phyloP scores from a whole-genome alignment of 2,329 filamentous ascomycete genomes.

The Xylaria sp. region DNA sequence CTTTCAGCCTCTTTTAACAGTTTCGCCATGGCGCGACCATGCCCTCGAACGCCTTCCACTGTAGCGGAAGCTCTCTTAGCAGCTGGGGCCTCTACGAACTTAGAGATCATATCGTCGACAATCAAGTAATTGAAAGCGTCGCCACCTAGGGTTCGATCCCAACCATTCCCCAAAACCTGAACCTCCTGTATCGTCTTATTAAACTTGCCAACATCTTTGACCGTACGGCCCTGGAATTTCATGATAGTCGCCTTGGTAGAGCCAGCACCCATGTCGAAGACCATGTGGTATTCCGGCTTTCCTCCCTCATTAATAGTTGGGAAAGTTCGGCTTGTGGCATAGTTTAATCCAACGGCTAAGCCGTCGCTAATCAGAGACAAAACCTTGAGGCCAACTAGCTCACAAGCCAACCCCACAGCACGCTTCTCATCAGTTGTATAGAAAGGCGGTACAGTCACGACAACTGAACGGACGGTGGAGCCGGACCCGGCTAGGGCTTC shows the following conservation, averaged over 20 bases:
- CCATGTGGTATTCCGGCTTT: conserved; percentile 87
- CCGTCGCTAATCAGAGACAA: conserved; percentile 87
- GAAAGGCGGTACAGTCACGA: conserved; percentile 89
- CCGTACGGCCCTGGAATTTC: conserved; percentile 83
- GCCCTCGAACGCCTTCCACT: conserved; percentile 66
- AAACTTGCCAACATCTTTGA: conserved; percentile 90
- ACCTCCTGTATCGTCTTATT: conserved; percentile 98
- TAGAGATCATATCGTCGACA: conserved; percentile 82
- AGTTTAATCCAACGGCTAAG: conserved; percentile 90
- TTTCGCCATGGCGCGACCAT: conserved; percentile 86
- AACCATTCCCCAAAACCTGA: conserved; percentile 83
- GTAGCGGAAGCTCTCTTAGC: conserved; percentile 69
- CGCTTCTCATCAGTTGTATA: conserved; percentile 91
- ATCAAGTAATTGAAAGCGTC: conserved; percentile 88
- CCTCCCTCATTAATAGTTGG: conserved; percentile 80
- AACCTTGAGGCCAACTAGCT: conserved; percentile 86
- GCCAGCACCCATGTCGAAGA: conserved; percentile 98
- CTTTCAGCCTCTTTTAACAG: conserved; percentile 92
- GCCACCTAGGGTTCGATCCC: conserved; percentile 88
- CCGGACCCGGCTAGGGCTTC: conserved; percentile 80
- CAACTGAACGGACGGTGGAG: conserved; percentile 75
- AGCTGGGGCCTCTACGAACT: conserved; percentile 74
- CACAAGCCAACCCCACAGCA: conserved; percentile 81
- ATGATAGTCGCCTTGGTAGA: conserved; percentile 90
- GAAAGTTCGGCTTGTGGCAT: conserved; percentile 89